Base-by-base conservation (phyloP, 805 yeast species). In the Cyberlindnera mrakii region DNA sequence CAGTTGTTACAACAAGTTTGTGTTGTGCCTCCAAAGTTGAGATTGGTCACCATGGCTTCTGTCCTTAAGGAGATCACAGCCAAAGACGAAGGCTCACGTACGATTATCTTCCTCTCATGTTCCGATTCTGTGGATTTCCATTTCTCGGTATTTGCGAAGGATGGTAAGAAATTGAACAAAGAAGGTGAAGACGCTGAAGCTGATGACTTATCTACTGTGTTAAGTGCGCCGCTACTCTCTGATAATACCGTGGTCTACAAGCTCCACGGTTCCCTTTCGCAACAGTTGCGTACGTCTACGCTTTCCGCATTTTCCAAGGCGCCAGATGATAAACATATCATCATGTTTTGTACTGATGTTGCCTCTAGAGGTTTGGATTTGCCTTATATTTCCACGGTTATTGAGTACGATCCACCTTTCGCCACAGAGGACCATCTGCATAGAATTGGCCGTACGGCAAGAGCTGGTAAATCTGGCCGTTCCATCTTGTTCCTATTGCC, bases 51-150 rank as follows among this genome's bases (percentile, higher is more conserved):
- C 0, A 63, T 93, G 35, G 78, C 85, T 8, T 89, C 86, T 1
- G 59, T 73, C 5, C 67, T 93, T 46, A 78, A 75, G 56, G 66
- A 71, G 15, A 64, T 82, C 5, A 65, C 75, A 1, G 50, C 50
- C 7, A 62, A 62, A 10, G 50, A 60, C 4, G 52, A 45, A 18
- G 63, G 70, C 1, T 59, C 76, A 2, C 75, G 85, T 49, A 79
- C 88, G 1, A 82, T 93, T 60, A 88, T 93, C 0, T 93, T 93
- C 62, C 75, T 90, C 50, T 85, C 96, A 13, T 91, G 99, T 66
- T 80, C 98, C 0, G 98, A 91, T 59, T 85, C 96, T n/a, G 98
- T 95, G 18, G 90, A 93, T 53, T 93, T 85, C 68, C 96, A 93
- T 64, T 88, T 80, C 62, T 75, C 78, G 37, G 83, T 80, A 0